Base-by-base conservation (phyloP, 768 basidiomycete species). In the Nidula microcarpa region DNA sequence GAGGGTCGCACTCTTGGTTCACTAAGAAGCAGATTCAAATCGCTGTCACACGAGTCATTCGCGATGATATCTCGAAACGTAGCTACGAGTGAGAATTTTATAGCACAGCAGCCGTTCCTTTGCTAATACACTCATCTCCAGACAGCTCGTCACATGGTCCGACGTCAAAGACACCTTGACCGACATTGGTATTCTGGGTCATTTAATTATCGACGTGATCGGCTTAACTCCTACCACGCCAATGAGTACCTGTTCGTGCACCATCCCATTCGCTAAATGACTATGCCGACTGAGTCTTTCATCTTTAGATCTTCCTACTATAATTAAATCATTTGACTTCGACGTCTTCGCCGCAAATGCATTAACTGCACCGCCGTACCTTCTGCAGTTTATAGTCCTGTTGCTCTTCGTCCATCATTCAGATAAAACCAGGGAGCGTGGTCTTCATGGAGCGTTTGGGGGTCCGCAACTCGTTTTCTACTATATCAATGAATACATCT, bases 301-400 rank as follows among this genome's bases (percentile, higher is more conserved):
- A 9, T n/a, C 9, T 35, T 8, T 46, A 73, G 72, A 74, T 53
- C 62, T 74, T 17, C 72, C 71, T 11, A 69, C 70, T 6, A 66
- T 74, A 46, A 72, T 74, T 55, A 72, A 72, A 50, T 65, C 67
- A 0, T 72, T 74, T 57, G 49, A 70, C 49, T 74, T 74, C 58
- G 64, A 63, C 55, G 67, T 71, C 8, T 69, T 68, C 46, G 62
- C 64, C 16, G 68, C 72, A 5, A 74, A 74, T 47, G 72, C 72
- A 0, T 53, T 74, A 16, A 73, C 71, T 0, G 71, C 71, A 1
- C 71, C 71, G 10, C 71, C 71, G 5, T 69, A 73, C 51, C 50
- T 73, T 46, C 57, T 73, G 0, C 69, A 71, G 62, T 67, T 65
- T 35, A 65, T 71, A 17, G 55, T 65, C 17, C 69, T 67, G 64